phyloP scores from a whole-genome alignment of 768 basidiomycete species.

The Serendipita sp. region DNA sequence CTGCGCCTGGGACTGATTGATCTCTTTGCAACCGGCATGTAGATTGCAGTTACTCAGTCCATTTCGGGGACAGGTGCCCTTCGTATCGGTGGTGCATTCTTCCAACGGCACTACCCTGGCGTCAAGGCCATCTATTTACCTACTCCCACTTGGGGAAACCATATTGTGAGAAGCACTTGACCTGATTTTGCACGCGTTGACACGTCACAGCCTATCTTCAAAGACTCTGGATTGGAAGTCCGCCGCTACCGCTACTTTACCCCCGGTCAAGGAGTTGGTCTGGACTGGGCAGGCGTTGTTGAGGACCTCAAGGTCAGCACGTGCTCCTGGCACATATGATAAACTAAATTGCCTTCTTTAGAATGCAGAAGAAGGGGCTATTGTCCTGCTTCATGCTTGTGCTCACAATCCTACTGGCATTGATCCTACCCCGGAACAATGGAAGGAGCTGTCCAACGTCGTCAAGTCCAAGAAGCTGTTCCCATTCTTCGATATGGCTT shows the following conservation, averaged over 20 bases:
- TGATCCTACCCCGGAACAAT: slow-evolving; percentile 87
- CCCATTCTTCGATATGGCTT: slow-evolving; percentile 99
- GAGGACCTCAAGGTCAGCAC: slow-evolving; percentile 55
- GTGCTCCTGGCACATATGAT: slow-evolving; percentile 14
- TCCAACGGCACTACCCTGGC: slow-evolving; percentile 77
- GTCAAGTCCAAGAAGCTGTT: slow-evolving; percentile 76
- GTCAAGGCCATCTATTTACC: slow-evolving; percentile 84
- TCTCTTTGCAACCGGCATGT: too few relatives aligned
- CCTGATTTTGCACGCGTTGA: neutral
- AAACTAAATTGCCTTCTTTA: slow-evolving; percentile 13
- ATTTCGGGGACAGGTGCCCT: slow-evolving; percentile 98
- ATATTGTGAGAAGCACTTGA: slow-evolving; percentile 28
- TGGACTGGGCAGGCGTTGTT: slow-evolving; percentile 84
- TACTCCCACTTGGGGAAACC: slow-evolving; percentile 93
- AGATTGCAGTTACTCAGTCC: slow-evolving; percentile 82
- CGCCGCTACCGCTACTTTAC: slow-evolving; percentile 79
- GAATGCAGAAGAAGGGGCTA: slow-evolving; percentile 62
- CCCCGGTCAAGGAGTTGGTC: slow-evolving; percentile 76
- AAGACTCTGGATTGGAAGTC: slow-evolving; percentile 88
- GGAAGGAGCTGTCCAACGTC: slow-evolving; percentile 78
- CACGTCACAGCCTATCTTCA: slow-evolving; percentile 47
- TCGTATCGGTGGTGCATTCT: slow-evolving; percentile 85
- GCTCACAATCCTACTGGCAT: slow-evolving; percentile 98
- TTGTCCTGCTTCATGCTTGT: slow-evolving; percentile 89
- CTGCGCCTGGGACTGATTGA: too few relatives aligned